Evolutionary conservation across 352 stramenopile species (phyloP).

Genomic region (Pythium volutum): DNA sequence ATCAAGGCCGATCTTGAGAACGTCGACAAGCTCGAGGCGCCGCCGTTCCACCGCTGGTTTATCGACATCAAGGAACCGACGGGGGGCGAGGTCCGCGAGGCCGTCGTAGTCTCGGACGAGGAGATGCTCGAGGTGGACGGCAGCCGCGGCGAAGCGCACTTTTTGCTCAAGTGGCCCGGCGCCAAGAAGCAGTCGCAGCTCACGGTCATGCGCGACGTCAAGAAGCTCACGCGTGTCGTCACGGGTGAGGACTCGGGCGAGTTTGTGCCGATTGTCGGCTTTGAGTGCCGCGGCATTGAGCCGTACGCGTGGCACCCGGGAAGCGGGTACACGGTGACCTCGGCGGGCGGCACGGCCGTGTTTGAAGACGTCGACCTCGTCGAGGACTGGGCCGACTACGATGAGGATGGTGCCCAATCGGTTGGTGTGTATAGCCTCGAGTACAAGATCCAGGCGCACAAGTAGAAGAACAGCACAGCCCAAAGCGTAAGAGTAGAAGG

Average conservation of each 20-base stretch:
- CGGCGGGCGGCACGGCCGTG: constrained; percentile 48
- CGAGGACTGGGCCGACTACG: constrained; percentile 87
- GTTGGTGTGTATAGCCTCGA: constrained; percentile 77
- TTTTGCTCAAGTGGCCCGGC: constrained; percentile 84
- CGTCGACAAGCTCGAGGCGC: constrained; percentile 67
- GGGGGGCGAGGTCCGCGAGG: constrained; percentile 71
- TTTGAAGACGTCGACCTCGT: constrained; percentile 80
- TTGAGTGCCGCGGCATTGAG: constrained; percentile 85
- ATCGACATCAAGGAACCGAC: constrained; percentile 82
- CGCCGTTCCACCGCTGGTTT: constrained; percentile 73
- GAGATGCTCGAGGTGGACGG: constrained; percentile 69
- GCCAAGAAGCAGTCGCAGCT: constrained; percentile 77
- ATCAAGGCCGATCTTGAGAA: constrained; percentile 89
- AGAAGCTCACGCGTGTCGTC: constrained; percentile 75
- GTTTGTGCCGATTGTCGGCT: constrained; percentile 81
- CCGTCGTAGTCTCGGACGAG: constrained; percentile 81
- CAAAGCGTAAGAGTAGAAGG: neutral
- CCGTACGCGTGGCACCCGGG: constrained; percentile 78
- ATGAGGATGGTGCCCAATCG: constrained; percentile 73
- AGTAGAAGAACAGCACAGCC: constrained; percentile 31
- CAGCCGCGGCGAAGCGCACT: constrained; percentile 73
- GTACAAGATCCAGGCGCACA: constrained; percentile 82
- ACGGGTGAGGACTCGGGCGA: constrained; percentile 57
- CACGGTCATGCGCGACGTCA: constrained; percentile 82
- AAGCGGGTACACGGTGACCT: constrained; percentile 69